A percentile compares a stretch with the other conserved stretches of the same genome.
Evolutionary conservation across 164 flowering plant species (phyloP).

Genomic region (Hamamelis virginiana): DNA sequence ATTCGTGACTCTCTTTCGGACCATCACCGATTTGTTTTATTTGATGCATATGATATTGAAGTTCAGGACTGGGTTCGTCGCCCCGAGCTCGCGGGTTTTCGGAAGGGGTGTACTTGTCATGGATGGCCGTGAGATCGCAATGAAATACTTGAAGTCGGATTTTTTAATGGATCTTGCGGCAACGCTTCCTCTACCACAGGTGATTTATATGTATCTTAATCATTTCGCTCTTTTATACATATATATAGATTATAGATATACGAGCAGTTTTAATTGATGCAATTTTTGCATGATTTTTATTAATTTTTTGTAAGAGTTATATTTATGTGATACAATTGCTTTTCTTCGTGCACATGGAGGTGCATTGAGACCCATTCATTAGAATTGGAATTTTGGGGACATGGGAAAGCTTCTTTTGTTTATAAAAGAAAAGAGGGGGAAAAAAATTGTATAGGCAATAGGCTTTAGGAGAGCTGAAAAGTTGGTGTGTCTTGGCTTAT

Average conservation of each 20-base stretch:
- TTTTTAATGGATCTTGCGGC: constrained; percentile 50
- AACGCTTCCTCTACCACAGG: constrained; percentile 63
- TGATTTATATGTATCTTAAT: not conserved
- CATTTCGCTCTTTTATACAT: not conserved
- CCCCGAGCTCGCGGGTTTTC: constrained; percentile 44
- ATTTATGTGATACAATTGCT: too few relatives aligned
- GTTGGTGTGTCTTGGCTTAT: not conserved
- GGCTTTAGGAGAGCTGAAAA: not conserved
- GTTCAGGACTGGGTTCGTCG: constrained; percentile 47
- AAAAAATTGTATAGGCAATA: not conserved
- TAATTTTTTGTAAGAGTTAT: too few relatives aligned
- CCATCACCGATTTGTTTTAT: constrained; percentile 44
- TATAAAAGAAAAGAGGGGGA: too few relatives aligned
- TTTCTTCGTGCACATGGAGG: too few relatives aligned
- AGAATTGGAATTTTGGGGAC: too few relatives aligned
- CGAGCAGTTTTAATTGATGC: too few relatives aligned
- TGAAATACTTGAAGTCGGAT: constrained; percentile 37
- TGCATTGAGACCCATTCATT: too few relatives aligned
- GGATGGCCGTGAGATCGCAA: constrained; percentile 41
- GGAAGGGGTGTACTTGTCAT: constrained; percentile 52
- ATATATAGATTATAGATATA: too few relatives aligned
- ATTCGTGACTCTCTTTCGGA: constrained; percentile 35
- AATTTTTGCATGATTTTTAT: too few relatives aligned
- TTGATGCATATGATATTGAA: constrained; percentile 41
- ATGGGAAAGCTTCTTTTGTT: too few relatives aligned